These are phyloP conservation scores for Scenedesmus sp. DNA, from an alignment of 163 green algal genomes.

Conservation along the genomic window DNA sequence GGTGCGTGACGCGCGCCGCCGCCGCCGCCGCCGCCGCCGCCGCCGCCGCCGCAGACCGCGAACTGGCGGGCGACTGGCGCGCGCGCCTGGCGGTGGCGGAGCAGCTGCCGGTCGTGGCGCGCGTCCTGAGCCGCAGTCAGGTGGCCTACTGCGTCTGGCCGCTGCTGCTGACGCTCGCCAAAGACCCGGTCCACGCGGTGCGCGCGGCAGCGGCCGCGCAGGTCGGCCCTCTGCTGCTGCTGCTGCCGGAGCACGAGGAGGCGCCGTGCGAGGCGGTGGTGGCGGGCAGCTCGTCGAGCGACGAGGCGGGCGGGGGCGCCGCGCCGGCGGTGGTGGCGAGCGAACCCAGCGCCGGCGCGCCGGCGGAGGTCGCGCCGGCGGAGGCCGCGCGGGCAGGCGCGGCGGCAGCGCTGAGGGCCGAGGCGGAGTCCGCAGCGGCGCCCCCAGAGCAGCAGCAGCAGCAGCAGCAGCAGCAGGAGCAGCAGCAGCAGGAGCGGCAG, in stretches of 20 bases:
- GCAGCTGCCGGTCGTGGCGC: conserved; percentile 27
- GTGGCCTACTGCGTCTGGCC: conserved; percentile 43
- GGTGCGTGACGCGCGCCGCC: no score
- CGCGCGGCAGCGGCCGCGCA: conserved; percentile 22
- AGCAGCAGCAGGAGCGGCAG: neutral
- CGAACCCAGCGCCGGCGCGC: neutral
- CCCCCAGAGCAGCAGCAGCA: conserved; percentile 7
- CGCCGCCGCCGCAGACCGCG: conserved; percentile 19
- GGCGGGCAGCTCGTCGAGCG: neutral
- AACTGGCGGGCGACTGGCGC: conserved; percentile 39
- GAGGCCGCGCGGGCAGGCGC: neutral
- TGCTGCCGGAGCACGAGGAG: no score
- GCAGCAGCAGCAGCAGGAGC: neutral
- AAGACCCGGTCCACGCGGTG: conserved; percentile 28
- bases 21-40: no score
- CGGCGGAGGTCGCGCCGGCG: neutral
- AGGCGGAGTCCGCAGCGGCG: no score
- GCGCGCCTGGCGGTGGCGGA: conserved; percentile 15
- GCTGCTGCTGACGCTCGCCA: conserved; percentile 4
- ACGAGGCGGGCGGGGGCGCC: neutral
- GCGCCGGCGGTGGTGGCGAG: neutral
- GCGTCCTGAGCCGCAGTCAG: neutral
- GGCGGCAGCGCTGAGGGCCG: neutral
- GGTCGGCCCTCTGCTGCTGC: conserved; percentile 27
- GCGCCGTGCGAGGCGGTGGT: neutral